These are phyloP conservation scores for Oryza punctata DNA, from an alignment of 176 grass and related monocot genomes.

Conservation along the genomic window DNA sequence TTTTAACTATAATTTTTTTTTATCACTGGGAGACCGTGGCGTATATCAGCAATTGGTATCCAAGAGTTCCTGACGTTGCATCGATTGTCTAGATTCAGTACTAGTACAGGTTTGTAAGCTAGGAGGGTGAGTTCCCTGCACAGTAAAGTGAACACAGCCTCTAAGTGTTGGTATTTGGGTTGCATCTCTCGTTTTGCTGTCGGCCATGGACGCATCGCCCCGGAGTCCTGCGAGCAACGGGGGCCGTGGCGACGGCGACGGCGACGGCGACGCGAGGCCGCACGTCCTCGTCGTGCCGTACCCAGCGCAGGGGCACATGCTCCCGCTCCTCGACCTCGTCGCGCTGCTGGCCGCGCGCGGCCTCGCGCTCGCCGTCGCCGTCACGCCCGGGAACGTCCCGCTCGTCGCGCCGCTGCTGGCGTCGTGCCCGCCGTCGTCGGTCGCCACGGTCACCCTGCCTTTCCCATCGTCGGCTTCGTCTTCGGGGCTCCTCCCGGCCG, in stretches of 20 bases:
- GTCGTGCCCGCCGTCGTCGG: conserved; percentile 14
- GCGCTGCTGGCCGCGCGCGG: conserved; percentile 42
- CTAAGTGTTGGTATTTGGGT: too few relatives aligned
- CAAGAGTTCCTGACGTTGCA: too few relatives aligned
- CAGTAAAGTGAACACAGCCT: too few relatives aligned
- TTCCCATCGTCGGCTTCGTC: conserved; percentile 34
- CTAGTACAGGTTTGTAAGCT: too few relatives aligned
- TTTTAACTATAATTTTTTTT: too few relatives aligned
- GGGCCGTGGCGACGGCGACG: too few relatives aligned
- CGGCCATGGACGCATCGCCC: neutral
- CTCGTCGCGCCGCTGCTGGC: conserved; percentile 36
- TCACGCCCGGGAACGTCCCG: conserved; percentile 48
- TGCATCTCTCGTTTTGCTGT: neutral
- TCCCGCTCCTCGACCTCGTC: conserved; percentile 59
- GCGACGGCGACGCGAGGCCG: neutral
- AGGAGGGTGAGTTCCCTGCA: too few relatives aligned
- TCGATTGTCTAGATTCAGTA: too few relatives aligned
- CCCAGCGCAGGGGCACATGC: conserved; percentile 57
- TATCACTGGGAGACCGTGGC: too few relatives aligned
- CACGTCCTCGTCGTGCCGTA: conserved; percentile 43
- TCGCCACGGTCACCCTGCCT: conserved; percentile 22
- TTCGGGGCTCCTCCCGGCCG: neutral
- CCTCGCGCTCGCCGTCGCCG: conserved; percentile 38
- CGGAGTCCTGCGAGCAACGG: too few relatives aligned
- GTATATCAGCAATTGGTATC: too few relatives aligned